Conservation (phyloP, 257 asterid genomes). For the Coffea eugenioides region DNA sequence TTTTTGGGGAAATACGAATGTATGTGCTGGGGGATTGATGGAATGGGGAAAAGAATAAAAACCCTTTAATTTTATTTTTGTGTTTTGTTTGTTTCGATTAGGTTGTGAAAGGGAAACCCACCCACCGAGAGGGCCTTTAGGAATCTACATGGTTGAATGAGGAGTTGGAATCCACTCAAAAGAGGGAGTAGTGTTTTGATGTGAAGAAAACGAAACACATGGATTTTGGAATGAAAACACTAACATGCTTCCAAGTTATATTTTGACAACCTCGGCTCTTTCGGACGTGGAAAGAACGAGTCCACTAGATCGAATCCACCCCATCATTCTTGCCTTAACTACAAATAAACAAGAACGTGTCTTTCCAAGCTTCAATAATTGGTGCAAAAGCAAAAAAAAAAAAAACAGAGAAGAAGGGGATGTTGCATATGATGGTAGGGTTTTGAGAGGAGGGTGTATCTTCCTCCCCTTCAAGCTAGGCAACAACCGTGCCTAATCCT, state of each 20-base stretch:
- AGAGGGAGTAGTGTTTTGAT: constrained; percentile 30
- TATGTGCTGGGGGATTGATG: not conserved
- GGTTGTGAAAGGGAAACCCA: constrained; percentile 65
- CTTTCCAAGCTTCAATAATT: constrained; percentile 45
- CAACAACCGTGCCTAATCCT: not conserved
- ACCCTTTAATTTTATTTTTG: not conserved
- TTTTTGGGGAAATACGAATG: not conserved
- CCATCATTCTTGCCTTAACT: constrained; percentile 29
- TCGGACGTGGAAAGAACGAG: constrained; percentile 56
- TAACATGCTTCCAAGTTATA: constrained; percentile 44
- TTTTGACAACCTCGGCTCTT: constrained; percentile 42
- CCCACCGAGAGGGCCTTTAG: constrained; percentile 35
- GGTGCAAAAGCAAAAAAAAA: constrained; percentile 20
- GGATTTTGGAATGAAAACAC: constrained; percentile 48
- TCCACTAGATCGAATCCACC: constrained; percentile 42
- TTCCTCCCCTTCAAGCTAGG: not conserved
- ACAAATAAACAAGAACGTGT: constrained; percentile 23
- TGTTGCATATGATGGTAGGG: too few species aligned
- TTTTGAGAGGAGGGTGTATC: not conserved
- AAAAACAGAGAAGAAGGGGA: not conserved
- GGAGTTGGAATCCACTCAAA: constrained; percentile 76
- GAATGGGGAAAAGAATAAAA: not conserved
- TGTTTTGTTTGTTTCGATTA: constrained; percentile 18
- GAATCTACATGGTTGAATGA: constrained; percentile 56
- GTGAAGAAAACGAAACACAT: constrained; percentile 48